These are phyloP conservation scores for Gossypium schwendimanii DNA, from an alignment of 441 rosid species.

Conservation along the genomic window DNA sequence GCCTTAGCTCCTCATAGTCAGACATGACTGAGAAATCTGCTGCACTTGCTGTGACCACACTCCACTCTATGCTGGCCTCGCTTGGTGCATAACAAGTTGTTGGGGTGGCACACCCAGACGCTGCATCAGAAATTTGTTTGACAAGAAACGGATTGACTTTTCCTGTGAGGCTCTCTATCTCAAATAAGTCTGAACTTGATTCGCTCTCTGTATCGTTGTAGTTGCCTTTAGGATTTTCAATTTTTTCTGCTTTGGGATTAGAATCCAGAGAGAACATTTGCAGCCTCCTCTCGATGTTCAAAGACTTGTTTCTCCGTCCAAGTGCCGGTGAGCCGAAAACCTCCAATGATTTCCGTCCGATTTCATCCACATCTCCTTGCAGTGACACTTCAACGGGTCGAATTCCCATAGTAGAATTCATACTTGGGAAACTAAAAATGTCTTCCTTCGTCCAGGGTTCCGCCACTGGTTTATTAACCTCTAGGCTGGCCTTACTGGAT, in stretches of 20 bases:
- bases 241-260: slow-evolving; percentile 19
- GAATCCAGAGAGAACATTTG: slow-evolving; percentile 39
- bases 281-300: slow-evolving; percentile 35
- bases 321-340: slow-evolving; percentile 53
- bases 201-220: slow-evolving; percentile 49
- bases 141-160: slow-evolving; percentile 46
- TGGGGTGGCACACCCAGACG: slow-evolving; percentile 45
- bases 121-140: slow-evolving; percentile 48
- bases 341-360: slow-evolving; percentile 46
- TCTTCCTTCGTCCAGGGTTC: slow-evolving; percentile 21
- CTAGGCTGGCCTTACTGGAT: slow-evolving; percentile 14
- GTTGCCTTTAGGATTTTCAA: neutral
- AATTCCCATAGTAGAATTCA: slow-evolving; percentile 20
- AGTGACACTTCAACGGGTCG: slow-evolving; percentile 23
- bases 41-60: slow-evolving; percentile 77
- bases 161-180: slow-evolving; percentile 70
- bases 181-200: slow-evolving; percentile 77
- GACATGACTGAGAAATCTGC: slow-evolving; percentile 62
- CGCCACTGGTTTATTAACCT: slow-evolving; percentile 3
- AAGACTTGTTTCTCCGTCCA: slow-evolving; percentile 29
- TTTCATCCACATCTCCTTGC: slow-evolving; percentile 26
- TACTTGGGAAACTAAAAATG: slow-evolving; percentile 24
- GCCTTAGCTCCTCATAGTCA: slow-evolving; percentile 49
- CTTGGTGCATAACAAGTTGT: slow-evolving; percentile 67
- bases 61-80: slow-evolving; percentile 86